Base-by-base conservation (phyloP, 129 eudicot species). In the Scalesia atractyloides region DNA sequence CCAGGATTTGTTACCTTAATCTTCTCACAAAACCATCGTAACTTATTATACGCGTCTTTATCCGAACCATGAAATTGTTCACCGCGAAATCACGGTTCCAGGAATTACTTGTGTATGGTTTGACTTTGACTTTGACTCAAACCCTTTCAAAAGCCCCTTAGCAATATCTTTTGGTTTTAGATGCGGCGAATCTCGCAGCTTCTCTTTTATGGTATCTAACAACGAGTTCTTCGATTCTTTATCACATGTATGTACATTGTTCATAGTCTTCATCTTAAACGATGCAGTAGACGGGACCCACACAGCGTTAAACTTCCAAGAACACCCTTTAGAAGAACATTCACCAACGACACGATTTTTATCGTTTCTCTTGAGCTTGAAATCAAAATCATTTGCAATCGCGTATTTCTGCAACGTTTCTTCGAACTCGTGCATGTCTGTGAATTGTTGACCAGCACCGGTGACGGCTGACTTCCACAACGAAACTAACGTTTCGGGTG, bases 401-500 rank as follows among this genome's bases (percentile, higher is more conserved):
- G 97, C 86, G 53, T 87, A 87, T 63, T 83, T 87, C 67, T 83
- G 87, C 79, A 90, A 54, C 4, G 89, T 80, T 49, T 81, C 91
- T 18, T 93, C 85, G 50, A 90, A 90, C 84, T 87, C 89, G 14
- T 79, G 80, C 62, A 85, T 91, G 65, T 76, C 83, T 18, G 70
- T 73, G 15, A 90, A 90, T 64, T 85, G 84, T 84, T 90, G 96
- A 44, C 88, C 96, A 9, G 82, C 88, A 70, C 96, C 93, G 10
- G 56, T 81, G 52, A 90, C 85, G 44, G 87, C 84, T 9, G 80
- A 82, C 63, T 76, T 82, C 91, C 94, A 83, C 5, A 87, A 64
- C 15, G 80, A 79, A 77, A 87, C 84, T 59, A 78, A 70, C 9
- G 79, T 73, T 72, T 90, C 94, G 43, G 84, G 71, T 12, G 80